These are phyloP conservation scores for Tilletia caries DNA, from an alignment of 1,284 basidiomycete genomes.

Conservation along the genomic window DNA sequence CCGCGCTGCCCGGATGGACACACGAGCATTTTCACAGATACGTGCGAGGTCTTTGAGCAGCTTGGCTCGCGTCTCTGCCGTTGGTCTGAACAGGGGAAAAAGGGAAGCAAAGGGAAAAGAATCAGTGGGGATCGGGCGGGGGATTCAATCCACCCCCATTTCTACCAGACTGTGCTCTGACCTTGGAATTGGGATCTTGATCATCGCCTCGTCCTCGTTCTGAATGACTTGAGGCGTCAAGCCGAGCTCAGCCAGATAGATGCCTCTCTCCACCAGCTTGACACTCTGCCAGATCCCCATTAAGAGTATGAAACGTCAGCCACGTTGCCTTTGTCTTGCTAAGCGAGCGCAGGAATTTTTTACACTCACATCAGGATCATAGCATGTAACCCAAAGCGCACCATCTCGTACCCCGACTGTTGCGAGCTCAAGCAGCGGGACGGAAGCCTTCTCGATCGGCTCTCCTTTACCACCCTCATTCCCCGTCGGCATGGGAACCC, in stretches of 20 bases:
- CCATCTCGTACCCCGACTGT: conserved; percentile 49
- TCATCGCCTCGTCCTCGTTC: conserved; percentile 39
- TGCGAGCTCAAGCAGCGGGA: conserved; percentile 42
- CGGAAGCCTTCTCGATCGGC: conserved; percentile 1
- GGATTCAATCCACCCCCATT: too few relatives aligned
- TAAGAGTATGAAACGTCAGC: not conserved
- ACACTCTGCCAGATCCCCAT: conserved; percentile 23
- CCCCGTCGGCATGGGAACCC: conserved; percentile 24
- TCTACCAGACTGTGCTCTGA: too few relatives aligned
- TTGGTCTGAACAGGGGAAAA: conserved; percentile 24
- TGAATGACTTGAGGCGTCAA: conserved; percentile 40
- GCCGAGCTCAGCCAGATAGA: conserved; percentile 42
- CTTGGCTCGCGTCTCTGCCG: conserved; percentile 41
- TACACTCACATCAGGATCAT: conserved; percentile 34
- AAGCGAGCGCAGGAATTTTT: too few relatives aligned
- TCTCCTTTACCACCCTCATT: not conserved
- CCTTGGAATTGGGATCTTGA: conserved; percentile 46
- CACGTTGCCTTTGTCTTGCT: not conserved
- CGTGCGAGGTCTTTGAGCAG: conserved; percentile 43
- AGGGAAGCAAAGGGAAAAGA: too few relatives aligned
- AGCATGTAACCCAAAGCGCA: conserved; percentile 44
- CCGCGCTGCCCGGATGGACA: conserved; percentile 40
- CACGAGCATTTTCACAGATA: conserved; percentile 49
- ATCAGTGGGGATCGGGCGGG: too few relatives aligned
- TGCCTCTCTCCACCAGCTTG: conserved; percentile 49